Percentiles rank a stretch among this genome's conserved stretches.
These are phyloP conservation scores for Hirschfeldia incana DNA, from an alignment of 345 rosid genomes.

Conservation along the genomic window DNA sequence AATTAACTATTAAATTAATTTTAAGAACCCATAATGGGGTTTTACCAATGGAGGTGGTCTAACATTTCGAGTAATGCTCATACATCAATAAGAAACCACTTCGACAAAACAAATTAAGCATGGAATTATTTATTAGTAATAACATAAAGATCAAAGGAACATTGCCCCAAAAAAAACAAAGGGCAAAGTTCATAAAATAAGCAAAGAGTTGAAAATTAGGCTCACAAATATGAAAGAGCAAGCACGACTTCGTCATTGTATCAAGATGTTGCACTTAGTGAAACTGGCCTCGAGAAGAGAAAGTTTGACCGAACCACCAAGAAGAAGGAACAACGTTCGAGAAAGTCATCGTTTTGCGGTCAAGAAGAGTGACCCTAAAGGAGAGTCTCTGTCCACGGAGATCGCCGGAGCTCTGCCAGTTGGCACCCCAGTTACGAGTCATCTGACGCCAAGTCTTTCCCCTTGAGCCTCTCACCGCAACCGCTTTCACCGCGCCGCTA, in stretches of 20 bases:
- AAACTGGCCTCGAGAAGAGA: slow-evolving; percentile 62
- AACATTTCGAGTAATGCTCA: slow-evolving; percentile 14
- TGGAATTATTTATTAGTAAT: slow-evolving; percentile 5
- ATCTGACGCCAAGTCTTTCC: slow-evolving; percentile 56
- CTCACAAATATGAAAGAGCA: neutral
- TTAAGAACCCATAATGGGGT: too few relatives aligned
- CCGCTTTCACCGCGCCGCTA: slow-evolving; percentile 62
- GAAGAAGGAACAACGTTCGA: slow-evolving; percentile 58
- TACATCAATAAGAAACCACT: slow-evolving; percentile 23
- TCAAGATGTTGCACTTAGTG: neutral
- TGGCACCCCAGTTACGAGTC: slow-evolving; percentile 77
- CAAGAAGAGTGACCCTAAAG: slow-evolving; percentile 57
- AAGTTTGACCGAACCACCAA: slow-evolving; percentile 83
- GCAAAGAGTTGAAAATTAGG: slow-evolving; percentile 12
- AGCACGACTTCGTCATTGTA: neutral
- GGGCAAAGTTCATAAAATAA: slow-evolving; percentile 21
- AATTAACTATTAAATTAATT: too few relatives aligned
- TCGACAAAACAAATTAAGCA: neutral
- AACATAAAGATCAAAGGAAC: slow-evolving; percentile 18
- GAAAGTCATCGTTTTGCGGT: slow-evolving; percentile 50
- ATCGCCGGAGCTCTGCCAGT: slow-evolving; percentile 70
- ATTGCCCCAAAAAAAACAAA: slow-evolving; percentile 34
- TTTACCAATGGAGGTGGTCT: too few relatives aligned
- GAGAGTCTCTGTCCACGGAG: slow-evolving; percentile 57
- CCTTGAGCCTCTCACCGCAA: slow-evolving; percentile 65